Base-by-base conservation (phyloP, 768 basidiomycete species). In the Rhizopogon rudus region DNA sequence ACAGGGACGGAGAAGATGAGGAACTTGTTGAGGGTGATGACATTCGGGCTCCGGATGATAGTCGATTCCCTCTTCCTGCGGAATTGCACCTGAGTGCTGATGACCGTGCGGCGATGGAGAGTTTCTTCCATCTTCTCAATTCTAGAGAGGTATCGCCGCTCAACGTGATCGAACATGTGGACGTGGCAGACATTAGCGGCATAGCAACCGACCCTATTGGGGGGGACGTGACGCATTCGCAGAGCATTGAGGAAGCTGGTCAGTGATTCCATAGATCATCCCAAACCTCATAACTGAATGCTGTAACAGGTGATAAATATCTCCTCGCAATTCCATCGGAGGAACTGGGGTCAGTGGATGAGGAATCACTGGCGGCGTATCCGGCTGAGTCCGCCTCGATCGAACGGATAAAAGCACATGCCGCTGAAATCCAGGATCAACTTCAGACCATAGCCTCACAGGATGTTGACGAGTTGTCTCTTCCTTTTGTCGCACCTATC, bases 11-110 rank as follows among this genome's bases (percentile, higher is more conserved):
- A n/a, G 56, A 63, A 37, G 53, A 62, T 37, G 51, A 25, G 13
- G 12, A 50, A 37, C 41, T 57, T 41, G 64, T 75, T 10, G 73
- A 75, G 54, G 76, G 74, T 16, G 31, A 25, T 16, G 42, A 16
- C 7, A 49, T 35, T 5, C 35, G 31, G 31, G 16, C 44, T 9
- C 16, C 22, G 20, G n/a, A 33, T 29, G 20, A 12, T 31, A 16
- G 50, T 13, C 46, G 22, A 14, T 33, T 33, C 13, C 22, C 17
- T 17, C 31, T 31, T 51, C 22, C 44, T 17, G 33, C 29, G 44
- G 31, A 42, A 49, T 20, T 48, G 8, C 35, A 6, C 14, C 48
- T 49, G 20, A 49, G 22, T 25, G 35, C 35, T 16, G 46, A 49
- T 37, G 48, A 49, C 37, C 22, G 35, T 6, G 43, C 17, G 1